Conservation (phyloP, 371 early-diverging fungal genomes). For the Dinochytrium kinnereticum region DNA sequence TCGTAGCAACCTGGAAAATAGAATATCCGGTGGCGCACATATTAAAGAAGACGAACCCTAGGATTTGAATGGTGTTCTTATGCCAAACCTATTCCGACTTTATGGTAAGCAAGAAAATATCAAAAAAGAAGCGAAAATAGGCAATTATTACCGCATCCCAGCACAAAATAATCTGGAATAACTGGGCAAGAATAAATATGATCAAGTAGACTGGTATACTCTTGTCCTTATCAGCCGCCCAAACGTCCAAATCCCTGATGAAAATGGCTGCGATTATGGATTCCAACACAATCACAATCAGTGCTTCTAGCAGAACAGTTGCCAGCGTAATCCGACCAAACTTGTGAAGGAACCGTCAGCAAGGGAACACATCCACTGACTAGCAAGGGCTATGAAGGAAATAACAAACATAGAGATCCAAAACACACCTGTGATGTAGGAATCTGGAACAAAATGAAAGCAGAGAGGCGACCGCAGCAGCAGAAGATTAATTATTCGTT, state of each 20-base stretch:
- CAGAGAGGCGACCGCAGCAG: too few relatives aligned
- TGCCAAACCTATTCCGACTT: slow-evolving; percentile 79
- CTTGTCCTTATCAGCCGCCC: slow-evolving; percentile 26
- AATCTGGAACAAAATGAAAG: too few relatives aligned
- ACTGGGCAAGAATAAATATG: slow-evolving; percentile 76
- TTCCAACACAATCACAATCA: slow-evolving; percentile 73
- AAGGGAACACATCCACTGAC: too few relatives aligned
- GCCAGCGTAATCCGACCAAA: slow-evolving; percentile 34
- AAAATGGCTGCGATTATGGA: slow-evolving; percentile 65
- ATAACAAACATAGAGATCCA: too few relatives aligned
- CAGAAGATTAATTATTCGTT: too few relatives aligned
- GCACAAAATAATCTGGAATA: slow-evolving; percentile 72
- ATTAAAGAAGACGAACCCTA: slow-evolving; percentile 82
- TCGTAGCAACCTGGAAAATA: slow-evolving; percentile 65
- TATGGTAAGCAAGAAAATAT: too few relatives aligned
- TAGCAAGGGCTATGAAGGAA: too few relatives aligned
- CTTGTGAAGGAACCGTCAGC: too few relatives aligned
- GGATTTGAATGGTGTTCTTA: slow-evolving; percentile 88
- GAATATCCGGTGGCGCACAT: slow-evolving; percentile 77
- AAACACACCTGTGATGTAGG: too few relatives aligned
- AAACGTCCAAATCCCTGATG: slow-evolving; percentile 28
- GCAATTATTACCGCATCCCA: slow-evolving; percentile 72
- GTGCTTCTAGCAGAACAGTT: slow-evolving; percentile 63
- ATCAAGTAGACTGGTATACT: slow-evolving; percentile 77
- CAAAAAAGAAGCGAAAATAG: background rate